Base-by-base conservation (phyloP, 805 yeast species). In the Wickerhamomyces silvicola region DNA sequence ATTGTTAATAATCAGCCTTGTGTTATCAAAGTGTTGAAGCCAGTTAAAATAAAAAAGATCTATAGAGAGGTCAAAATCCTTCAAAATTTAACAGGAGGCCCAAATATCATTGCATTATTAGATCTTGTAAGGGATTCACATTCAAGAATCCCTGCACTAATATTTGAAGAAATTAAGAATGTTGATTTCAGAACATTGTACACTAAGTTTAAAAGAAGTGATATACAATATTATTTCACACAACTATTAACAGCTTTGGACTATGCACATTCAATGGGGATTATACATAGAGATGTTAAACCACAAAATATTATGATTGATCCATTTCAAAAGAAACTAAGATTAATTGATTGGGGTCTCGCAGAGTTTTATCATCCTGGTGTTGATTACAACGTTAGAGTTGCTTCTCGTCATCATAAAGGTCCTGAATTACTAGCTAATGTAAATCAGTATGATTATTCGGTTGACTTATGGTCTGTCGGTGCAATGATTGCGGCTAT, bases 231-330 rank as follows among this genome's bases (percentile, higher is more conserved):
- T 62, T 87, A 88, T 56, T 81, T 87, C 70, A 75, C 73, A 40
- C 85, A 85, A 57, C 64, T 87, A 34, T 67, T 88, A 41, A 78
- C 72, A 46, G 96, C 96, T 10, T 66, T 88, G 45, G 95, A 88
- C 54, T 88, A 74, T 56, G 78, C 88, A 24, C 97, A 88, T 59
- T 83, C 95, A 10, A 82, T 82, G 86, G 97, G 97, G 15, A 85
- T 88, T 39, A 87, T 88, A 78, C 97, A 88, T 54, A 70, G 97
- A 54, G 97, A 88, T 59, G 95, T 88, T 35, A 88, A 88, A 58
- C 97, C 97, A 9, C 95, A 88, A 50, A 88, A 88, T 57, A 83
- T 88, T 42, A 88, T 88, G 95, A 88, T 88, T 45, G 96, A 88
- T 57, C 95, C 84, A 34, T 62, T 69, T 38, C 70, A 68, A 40